Percentiles rank a stretch among this genome's conserved stretches.
Evolutionary conservation across 805 yeast genomes (phyloP).

Genomic region (Sungouiella thailandica): DNA sequence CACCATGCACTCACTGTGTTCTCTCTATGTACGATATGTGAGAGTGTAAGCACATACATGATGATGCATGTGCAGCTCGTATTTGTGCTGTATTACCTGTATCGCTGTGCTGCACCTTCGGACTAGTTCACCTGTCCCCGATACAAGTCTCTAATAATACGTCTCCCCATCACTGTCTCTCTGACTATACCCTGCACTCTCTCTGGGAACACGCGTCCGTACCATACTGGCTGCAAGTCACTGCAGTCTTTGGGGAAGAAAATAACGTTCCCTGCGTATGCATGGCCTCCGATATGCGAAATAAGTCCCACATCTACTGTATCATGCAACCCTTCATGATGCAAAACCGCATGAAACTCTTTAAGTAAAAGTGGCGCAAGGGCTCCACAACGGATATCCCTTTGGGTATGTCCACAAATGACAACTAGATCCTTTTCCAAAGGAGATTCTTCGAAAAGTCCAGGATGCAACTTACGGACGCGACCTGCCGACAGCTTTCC

Average conservation of each 20-base stretch:
- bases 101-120: no score
- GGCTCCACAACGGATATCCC: conserved; percentile 66
- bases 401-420: conserved; percentile 60
- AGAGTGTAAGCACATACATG: no score
- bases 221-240: conserved; percentile 52
- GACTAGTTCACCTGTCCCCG: conserved; percentile 46
- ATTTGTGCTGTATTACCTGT: no score
- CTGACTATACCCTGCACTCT: conserved; percentile 62
- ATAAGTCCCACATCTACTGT: conserved; percentile 49
- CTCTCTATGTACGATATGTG: no score
- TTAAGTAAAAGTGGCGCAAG: conserved; percentile 53
- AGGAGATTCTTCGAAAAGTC: conserved; percentile 4
- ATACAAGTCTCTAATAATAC: conserved; percentile 51
- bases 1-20: no score
- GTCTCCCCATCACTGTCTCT: conserved; percentile 46
- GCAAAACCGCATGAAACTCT: conserved; percentile 46
- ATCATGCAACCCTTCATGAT: conserved; percentile 25
- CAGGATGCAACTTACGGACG: conserved; percentile 5
- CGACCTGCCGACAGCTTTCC: no score
- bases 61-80: no score
- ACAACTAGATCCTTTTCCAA: conserved; percentile 33
- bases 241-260: conserved; percentile 38
- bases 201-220: conserved; percentile 66
- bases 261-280: conserved; percentile 76
- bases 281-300: conserved; percentile 85